Conservation (phyloP, 2,329 filamentous ascomycete species). For the Xylariaceae sp. region DNA sequence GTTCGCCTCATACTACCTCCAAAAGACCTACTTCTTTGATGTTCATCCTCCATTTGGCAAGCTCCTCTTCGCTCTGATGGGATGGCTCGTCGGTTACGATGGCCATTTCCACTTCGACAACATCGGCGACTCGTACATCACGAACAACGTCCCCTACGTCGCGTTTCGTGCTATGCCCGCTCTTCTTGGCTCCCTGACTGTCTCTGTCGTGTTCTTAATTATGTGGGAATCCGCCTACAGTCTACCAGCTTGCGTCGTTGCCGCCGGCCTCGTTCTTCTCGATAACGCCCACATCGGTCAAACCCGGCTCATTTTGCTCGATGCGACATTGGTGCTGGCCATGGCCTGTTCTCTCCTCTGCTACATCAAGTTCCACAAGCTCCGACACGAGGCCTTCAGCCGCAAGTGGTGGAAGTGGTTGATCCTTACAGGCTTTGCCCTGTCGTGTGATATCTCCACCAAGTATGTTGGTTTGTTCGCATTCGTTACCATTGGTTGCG, state of each 20-base stretch:
- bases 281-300: slow-evolving; percentile 98
- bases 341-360: slow-evolving; percentile 92
- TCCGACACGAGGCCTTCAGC: slow-evolving; percentile 80
- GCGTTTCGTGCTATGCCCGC: slow-evolving; percentile 92
- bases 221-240: slow-evolving; percentile 99
- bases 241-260: slow-evolving; percentile 82
- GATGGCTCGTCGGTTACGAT: slow-evolving; percentile 96
- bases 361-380: slow-evolving; percentile 98
- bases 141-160: slow-evolving; percentile 95
- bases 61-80: slow-evolving; percentile 92
- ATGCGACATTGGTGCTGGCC: slow-evolving; percentile 88
- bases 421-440: slow-evolving; percentile 83
- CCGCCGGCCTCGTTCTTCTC: slow-evolving; percentile 80
- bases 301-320: slow-evolving; percentile 88
- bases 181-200: slow-evolving; percentile 83
- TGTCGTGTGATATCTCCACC: slow-evolving; percentile 96
- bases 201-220: slow-evolving; percentile 90
- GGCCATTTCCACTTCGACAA: slow-evolving; percentile 98
- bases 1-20: slow-evolving; percentile 79
- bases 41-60: slow-evolving; percentile 98
- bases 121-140: slow-evolving; percentile 96
- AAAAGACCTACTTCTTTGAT: slow-evolving; percentile 99
- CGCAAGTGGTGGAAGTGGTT: slow-evolving; percentile 99
- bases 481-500: slow-evolving; percentile 93
- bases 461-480: slow-evolving; percentile 97